Base-by-base conservation (phyloP, 768 basidiomycete species). In the Amyloporia xantha region DNA sequence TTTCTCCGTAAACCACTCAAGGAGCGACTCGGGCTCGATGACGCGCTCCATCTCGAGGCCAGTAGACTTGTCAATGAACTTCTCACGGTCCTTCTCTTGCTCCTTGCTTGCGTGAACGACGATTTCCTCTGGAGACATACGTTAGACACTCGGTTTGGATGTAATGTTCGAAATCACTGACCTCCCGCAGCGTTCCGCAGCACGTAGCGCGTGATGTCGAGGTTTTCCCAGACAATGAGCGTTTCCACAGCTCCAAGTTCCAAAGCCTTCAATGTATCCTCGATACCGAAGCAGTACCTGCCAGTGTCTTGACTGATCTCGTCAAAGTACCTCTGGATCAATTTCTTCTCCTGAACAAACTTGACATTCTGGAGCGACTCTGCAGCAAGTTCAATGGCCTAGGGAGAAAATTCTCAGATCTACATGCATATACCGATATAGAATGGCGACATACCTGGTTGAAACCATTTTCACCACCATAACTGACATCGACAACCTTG, bases 1-100 rank as follows among this genome's bases (percentile, higher is more conserved):
- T 65, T 94, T 92, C 65, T 98, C 96, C 39, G 96, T 86, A 66
- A 98, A 92, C 96, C 96, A 98, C 66, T 99, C 96, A 51, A 99
- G 81, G 9, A 98, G 78, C 42, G 88, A 74, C 61, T 88, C 79
- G 1, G 96, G 84, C 56, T 99, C 96, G 2, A 59, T 59, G 7
- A 69, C 68, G 65, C 88, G 85, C 64, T 99, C 96, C 96, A 99
- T 99, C 74, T 99, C 96, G 33, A 83, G 64, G 2, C 89, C 86
- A 13, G 94, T 99, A 3, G 89, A 88, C 68, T 95, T 94, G 77
- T 99, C 96, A 5, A 82, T 65, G 71, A 98, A 98, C 74, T 88
- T 94, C 62, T 92, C 91, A 54, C 89, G 84, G 62, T 96, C 92
- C 67, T 90, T 91, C 62, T 93, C 91, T 59, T 86, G 86, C 51